A percentile compares a stretch with the other conserved stretches of the same genome.
Evolutionary conservation across 83 land plant genomes (phyloP).

Genomic region (Thuja plicata): DNA sequence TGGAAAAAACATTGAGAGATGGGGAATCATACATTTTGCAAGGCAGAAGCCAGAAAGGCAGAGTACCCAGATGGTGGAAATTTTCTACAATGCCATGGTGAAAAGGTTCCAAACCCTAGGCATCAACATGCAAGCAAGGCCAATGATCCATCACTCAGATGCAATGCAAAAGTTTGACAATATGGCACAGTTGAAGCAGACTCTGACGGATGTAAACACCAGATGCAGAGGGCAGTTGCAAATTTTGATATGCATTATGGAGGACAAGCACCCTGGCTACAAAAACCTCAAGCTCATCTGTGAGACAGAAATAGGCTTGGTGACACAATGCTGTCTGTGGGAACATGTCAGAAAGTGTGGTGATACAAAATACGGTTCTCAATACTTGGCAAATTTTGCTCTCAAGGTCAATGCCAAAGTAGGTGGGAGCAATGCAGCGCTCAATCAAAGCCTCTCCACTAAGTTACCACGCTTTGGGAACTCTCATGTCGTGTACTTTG

Average conservation of each 20-base stretch:
- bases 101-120: constrained; percentile 27
- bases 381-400: constrained; percentile 75
- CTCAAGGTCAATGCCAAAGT: constrained; percentile 82
- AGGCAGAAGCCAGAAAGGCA: background rate
- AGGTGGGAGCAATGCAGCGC: constrained; percentile 76
- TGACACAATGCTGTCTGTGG: constrained; percentile 77
- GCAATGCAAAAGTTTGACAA: constrained; percentile 21
- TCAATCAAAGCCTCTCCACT: constrained; percentile 37
- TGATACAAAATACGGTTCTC: constrained; percentile 13
- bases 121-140: constrained; percentile 21
- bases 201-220: constrained; percentile 16
- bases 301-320: constrained; percentile 64
- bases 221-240: constrained; percentile 19
- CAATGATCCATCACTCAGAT: background rate
- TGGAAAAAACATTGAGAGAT: constrained; percentile 31
- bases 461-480: constrained; percentile 34
- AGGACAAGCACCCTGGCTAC: constrained; percentile 38
- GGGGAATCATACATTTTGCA: constrained; percentile 55
- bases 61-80: background rate
- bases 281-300: constrained; percentile 66
- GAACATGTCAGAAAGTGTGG: constrained; percentile 36
- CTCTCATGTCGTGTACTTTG: constrained; percentile 63
- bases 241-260: constrained; percentile 51
- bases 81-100: background rate
- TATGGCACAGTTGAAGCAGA: constrained; percentile 10